Base-by-base conservation (phyloP, 1,284 basidiomycete genomes). In the Papiliotrema nemorosa region DNA sequence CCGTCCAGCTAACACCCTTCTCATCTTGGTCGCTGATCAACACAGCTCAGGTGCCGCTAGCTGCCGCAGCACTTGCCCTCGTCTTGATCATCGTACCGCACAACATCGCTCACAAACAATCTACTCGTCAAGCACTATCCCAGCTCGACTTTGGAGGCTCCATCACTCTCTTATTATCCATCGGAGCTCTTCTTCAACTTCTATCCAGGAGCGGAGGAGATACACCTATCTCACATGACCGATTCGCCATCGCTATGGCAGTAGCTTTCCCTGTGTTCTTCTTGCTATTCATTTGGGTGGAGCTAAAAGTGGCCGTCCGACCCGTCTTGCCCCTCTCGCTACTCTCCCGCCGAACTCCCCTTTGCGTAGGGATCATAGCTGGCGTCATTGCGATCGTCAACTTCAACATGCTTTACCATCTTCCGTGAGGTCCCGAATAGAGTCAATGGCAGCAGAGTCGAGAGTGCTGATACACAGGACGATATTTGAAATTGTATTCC, bases 371-470 rank as follows among this genome's bases (percentile, higher is more conserved):
- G 13, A 54, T 63, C 49, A 66, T 66, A 18, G 49, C 59, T 0
- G 52, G 49, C 7, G 34, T 59, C 9, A 59, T 66, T 16, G 63
- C 63, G 6, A 55, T 63, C 7, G 63, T 63, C 29, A 66, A 63
- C 52, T 63, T 63, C 49, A 66, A 65, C 50, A 63, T 63, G 63
- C 42, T 59, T n/a, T 65, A 63, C 43, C 61, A 63, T 36, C 53
- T 66, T 2, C 59, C 61, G 54, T 61, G 31, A 47, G 57, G 47
- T 6, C 13, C 37, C 10, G 3, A 4, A 14, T 14, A 21, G 3
- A 5, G 20, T 42, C 5, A 16, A 16, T 16, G 35, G 21, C 2
- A 33, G 13, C n/a, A n/a, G n/a, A n/a, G n/a, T n/a, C n/a, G n/a
- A n/a, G n/a, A n/a, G n/a, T 14, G 14, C 21, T 21, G 12, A 18